phyloP scores from a whole-genome alignment of 768 basidiomycete genomes.

The Cystobasidium ongulense region DNA sequence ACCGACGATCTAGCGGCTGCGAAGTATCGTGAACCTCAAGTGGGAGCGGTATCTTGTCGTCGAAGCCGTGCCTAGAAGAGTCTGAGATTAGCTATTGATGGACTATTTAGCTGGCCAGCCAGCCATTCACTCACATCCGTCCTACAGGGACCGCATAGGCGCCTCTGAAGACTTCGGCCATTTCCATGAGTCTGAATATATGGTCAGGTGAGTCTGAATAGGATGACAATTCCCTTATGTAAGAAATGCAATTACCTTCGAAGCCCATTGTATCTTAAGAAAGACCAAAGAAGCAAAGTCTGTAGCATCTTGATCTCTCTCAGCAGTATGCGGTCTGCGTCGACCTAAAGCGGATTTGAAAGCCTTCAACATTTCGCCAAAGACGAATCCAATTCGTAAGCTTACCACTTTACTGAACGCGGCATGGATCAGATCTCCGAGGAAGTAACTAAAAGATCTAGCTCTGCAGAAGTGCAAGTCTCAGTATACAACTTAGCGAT shows the following conservation, averaged over 20 bases:
- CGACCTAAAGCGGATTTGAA: too few species aligned
- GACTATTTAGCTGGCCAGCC: too few species aligned
- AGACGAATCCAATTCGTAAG: not conserved
- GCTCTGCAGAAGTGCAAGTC: not conserved
- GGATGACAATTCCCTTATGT: too few species aligned
- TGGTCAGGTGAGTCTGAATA: too few species aligned
- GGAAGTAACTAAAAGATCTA: not conserved
- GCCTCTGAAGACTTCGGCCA: not conserved
- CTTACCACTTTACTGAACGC: slow-evolving; percentile 6
- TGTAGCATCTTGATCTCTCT: not conserved
- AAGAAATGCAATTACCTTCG: too few species aligned
- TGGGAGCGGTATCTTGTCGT: not conserved
- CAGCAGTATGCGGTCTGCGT: not conserved
- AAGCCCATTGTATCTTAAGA: not conserved
- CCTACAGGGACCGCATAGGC: not conserved
- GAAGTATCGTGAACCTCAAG: not conserved
- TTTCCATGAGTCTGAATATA: not conserved
- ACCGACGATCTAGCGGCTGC: not conserved
- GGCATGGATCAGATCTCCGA: not conserved
- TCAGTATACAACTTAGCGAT: not conserved
- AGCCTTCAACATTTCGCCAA: too few species aligned
- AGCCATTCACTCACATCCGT: not conserved
- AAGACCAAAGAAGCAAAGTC: not conserved
- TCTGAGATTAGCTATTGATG: not conserved
- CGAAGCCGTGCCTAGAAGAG: not conserved